Percentiles rank a stretch among this genome's conserved stretches.
Evolutionary conservation across 2,329 filamentous ascomycete species (phyloP).

Genomic region (Penicillium sp.): DNA sequence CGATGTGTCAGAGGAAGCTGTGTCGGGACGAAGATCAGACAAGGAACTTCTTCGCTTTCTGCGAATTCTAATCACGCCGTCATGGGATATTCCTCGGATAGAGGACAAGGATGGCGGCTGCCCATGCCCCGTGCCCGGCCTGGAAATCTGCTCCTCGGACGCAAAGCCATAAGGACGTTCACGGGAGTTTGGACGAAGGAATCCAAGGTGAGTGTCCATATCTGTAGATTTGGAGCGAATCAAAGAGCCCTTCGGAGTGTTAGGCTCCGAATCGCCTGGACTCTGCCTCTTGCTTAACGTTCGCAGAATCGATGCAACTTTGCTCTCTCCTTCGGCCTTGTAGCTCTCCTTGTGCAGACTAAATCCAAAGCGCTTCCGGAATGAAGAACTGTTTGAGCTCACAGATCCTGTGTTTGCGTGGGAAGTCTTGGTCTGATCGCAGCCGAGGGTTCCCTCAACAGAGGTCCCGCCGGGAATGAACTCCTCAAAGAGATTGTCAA

Average conservation of each 20-base stretch:
- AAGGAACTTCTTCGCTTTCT: slow-evolving; percentile 90
- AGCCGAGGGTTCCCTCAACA: slow-evolving; percentile 47
- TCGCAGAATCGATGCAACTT: slow-evolving; percentile 77
- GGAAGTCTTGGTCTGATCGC: slow-evolving; percentile 62
- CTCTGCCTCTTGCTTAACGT: slow-evolving; percentile 81
- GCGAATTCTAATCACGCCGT: slow-evolving; percentile 50
- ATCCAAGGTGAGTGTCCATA: slow-evolving; percentile 55
- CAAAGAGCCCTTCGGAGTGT: slow-evolving; percentile 68
- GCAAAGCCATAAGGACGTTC: slow-evolving; percentile 57
- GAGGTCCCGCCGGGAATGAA: slow-evolving; percentile 51
- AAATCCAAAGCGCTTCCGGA: slow-evolving; percentile 82
- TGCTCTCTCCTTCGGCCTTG: slow-evolving; percentile 69
- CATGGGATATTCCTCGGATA: slow-evolving; percentile 55
- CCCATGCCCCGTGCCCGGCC: slow-evolving; percentile 52
- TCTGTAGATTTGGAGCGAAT: slow-evolving; percentile 79
- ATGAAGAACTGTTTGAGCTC: slow-evolving; percentile 82
- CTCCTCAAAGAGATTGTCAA: slow-evolving; percentile 83
- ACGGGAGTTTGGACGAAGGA: slow-evolving; percentile 59
- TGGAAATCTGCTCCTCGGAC: slow-evolving; percentile 51
- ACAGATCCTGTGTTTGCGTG: slow-evolving; percentile 73
- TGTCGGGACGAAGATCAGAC: slow-evolving; percentile 76
- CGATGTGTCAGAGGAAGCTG: slow-evolving; percentile 61
- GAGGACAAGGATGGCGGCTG: slow-evolving; percentile 53
- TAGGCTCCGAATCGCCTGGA: slow-evolving; percentile 66
- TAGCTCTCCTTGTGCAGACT: slow-evolving; percentile 79